Evolutionary conservation across 2,329 filamentous ascomycete genomes (phyloP).

Genomic region (Trichoderma harzianum): DNA sequence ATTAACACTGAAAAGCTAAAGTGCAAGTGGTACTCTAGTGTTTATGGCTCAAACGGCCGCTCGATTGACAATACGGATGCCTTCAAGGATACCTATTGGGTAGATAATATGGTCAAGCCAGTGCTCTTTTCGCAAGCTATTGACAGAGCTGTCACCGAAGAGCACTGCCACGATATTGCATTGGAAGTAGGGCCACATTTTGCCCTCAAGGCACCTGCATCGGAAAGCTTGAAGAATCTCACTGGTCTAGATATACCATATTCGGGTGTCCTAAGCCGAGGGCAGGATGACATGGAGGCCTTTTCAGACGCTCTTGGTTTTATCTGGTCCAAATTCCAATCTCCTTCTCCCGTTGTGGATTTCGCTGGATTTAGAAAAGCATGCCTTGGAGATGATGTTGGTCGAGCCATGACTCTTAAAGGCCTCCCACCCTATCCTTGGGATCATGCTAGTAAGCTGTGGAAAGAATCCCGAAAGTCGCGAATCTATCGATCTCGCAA

Average conservation of each 20-base stretch:
- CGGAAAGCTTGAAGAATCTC: background rate
- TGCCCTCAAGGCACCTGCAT: background rate
- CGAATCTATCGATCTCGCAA: background rate
- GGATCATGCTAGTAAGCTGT: background rate
- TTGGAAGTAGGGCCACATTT: background rate
- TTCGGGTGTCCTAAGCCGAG: background rate
- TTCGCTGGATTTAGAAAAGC: background rate
- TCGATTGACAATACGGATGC: background rate
- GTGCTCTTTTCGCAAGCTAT: background rate
- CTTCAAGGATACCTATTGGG: background rate
- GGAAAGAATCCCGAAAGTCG: background rate
- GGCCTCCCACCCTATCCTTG: background rate
- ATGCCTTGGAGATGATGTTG: background rate
- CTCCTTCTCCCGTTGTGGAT: background rate
- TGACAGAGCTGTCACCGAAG: background rate
- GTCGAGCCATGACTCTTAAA: background rate
- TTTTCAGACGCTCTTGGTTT: background rate
- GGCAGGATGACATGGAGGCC: background rate
- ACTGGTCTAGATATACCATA: background rate
- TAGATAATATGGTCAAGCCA: background rate
- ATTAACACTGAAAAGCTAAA: background rate
- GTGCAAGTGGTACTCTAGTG: background rate
- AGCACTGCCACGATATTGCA: background rate
- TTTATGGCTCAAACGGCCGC: background rate
- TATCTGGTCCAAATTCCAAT: background rate